phyloP scores from a whole-genome alignment of 768 basidiomycete species.

The Agaricus bisporus region DNA sequence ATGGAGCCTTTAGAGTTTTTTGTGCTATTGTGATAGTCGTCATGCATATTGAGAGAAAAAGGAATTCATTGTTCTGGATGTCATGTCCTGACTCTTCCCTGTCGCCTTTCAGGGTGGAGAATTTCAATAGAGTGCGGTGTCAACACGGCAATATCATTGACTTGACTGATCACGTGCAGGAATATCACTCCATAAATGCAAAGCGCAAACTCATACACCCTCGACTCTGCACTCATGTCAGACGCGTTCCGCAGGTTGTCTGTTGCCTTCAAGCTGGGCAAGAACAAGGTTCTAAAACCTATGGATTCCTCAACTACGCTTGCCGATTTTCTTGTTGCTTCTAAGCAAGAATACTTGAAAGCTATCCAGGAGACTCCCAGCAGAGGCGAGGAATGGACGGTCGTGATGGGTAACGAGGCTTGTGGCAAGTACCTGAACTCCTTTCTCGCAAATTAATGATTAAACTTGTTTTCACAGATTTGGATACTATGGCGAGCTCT shows the following conservation, averaged over 20 bases:
- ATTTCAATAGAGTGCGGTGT: no score
- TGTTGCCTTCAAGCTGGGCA: slow-evolving; percentile 25
- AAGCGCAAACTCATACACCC: background rate
- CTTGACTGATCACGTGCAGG: no score
- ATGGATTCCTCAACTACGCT: slow-evolving; percentile 17
- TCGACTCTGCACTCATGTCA: slow-evolving; percentile 13
- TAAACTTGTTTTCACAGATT: slow-evolving; percentile 45
- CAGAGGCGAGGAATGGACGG: slow-evolving; percentile 61
- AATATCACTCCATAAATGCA: no score
- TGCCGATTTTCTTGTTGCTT: slow-evolving; percentile 25
- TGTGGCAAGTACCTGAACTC: slow-evolving; percentile 54
- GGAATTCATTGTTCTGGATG: no score
- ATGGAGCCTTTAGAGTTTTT: no score
- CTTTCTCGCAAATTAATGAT: background rate
- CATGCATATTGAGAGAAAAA: no score
- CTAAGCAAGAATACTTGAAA: slow-evolving; percentile 56
- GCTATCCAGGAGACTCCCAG: slow-evolving; percentile 40
- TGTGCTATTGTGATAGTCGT: no score
- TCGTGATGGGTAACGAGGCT: slow-evolving; percentile 95
- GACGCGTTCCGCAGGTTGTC: slow-evolving; percentile 30
- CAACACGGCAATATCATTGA: no score
- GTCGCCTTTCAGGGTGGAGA: no score
- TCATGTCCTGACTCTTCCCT: no score
- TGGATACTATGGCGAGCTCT: slow-evolving; percentile 84
- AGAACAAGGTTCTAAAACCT: slow-evolving; percentile 15